Base-by-base conservation (phyloP, 2,329 filamentous ascomycete species). In the Penicillium sp. region DNA sequence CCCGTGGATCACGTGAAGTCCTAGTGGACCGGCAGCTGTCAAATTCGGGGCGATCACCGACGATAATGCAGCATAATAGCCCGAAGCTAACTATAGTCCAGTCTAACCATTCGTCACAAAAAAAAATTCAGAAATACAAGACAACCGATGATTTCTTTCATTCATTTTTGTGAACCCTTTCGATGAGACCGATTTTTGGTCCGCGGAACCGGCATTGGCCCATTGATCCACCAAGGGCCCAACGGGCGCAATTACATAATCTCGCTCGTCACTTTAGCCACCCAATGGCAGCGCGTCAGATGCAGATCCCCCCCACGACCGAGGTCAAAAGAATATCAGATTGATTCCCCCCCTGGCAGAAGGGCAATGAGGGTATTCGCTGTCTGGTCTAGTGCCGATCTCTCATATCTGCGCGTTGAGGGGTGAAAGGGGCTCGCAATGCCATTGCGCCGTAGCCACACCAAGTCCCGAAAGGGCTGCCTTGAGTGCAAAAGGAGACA, bases 381-480 rank as follows among this genome's bases (percentile, higher is more conserved):
- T 33, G 19, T 42, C 26, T 21, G 19, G 13, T 13, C 13, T 10
- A 46, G 24, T 16, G 49, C 24, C 27, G n/a, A 29, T 39, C 10
- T 19, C 26, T 26, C 37, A n/a, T 31, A 43, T 45, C 13, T 37
- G n/a, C 16, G 14, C n/a, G 37, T 27, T 35, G 51, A n/a, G 43
- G 31, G 21, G 19, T 43, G 50, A 44, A 44, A 33, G 19, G 13
- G 21, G 50, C 21, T 22, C 33, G 24, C 19, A 21, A 56, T 56
- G 54, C 54, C 54, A 9, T 47, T 48, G 21, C 54, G 54, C 29
- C 54, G 54, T 9, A 56, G 54, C 33, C 54, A 56, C 48, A 56
- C 48, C 42, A 59, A 59, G 21, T 56, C 53, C 42, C 53, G 53
- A n/a, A 59, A 59, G 47, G 57, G 57, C 14, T 59, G 57, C 43